phyloP scores from a whole-genome alignment of 345 rosid genomes.

The Anastatica hierochuntica region DNA sequence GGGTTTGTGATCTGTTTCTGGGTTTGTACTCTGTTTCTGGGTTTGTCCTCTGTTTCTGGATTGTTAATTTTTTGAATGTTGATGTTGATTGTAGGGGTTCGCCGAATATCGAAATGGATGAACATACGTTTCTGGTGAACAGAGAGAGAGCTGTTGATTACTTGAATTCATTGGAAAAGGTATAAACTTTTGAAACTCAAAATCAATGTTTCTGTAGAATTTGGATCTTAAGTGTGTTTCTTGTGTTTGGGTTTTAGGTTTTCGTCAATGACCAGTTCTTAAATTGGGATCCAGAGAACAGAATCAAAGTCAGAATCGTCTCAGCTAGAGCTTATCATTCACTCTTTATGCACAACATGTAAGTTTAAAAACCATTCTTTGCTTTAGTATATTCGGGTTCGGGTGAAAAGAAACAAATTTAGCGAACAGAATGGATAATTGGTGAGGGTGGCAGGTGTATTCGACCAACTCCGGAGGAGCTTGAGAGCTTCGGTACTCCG shows the following conservation, averaged over 20 bases:
- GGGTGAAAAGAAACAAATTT: too few species aligned
- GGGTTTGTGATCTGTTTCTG: too few species aligned
- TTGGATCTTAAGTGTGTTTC: not conserved
- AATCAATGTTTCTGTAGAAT: not conserved
- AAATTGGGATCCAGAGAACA: slow-evolving; percentile 85
- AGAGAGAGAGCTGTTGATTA: slow-evolving; percentile 98
- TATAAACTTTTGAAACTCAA: not conserved
- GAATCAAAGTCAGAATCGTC: slow-evolving; percentile 92
- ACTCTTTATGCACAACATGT: slow-evolving; percentile 98
- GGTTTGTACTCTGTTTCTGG: too few species aligned
- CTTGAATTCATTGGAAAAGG: slow-evolving; percentile 94
- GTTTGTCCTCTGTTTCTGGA: too few species aligned
- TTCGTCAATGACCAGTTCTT: slow-evolving; percentile 90
- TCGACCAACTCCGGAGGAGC: slow-evolving; percentile 94
- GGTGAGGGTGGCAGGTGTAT: slow-evolving; percentile 56
- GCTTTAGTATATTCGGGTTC: too few species aligned
- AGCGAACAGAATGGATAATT: too few species aligned
- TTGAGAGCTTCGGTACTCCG: slow-evolving; percentile 91
- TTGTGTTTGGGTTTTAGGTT: slow-evolving; percentile 98
- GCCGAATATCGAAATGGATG: slow-evolving; percentile 98
- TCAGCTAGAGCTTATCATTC: slow-evolving; percentile 99
- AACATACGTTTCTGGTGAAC: slow-evolving; percentile 88
- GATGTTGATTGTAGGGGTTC: slow-evolving; percentile 58
- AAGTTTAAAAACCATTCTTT: slow-evolving; percentile 28
- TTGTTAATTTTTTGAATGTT: too few species aligned